phyloP scores from a whole-genome alignment of 1,139 yeast genomes.

The Pichia sp. region DNA sequence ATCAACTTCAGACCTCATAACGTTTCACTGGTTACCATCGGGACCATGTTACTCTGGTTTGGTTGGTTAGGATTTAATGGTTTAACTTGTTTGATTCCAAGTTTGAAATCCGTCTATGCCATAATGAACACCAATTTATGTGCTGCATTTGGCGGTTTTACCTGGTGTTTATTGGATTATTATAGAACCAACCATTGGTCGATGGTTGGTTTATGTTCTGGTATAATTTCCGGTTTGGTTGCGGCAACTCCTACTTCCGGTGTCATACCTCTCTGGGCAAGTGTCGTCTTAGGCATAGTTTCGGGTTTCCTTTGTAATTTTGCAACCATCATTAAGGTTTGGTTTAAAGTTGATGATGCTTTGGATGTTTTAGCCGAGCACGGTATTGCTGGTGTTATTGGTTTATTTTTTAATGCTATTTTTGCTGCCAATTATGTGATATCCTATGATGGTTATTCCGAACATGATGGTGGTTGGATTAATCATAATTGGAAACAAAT shows the following conservation, averaged over 20 bases:
- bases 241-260: constrained; percentile 97
- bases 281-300: constrained; percentile 74
- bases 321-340: constrained; percentile 79
- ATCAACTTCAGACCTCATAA: constrained; percentile 93
- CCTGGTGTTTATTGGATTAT: constrained; percentile 90
- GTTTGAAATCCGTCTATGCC: constrained; percentile 68
- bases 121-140: constrained; percentile 87
- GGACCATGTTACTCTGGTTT: constrained; percentile 51
- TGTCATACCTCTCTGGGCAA: constrained; percentile 84
- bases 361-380: constrained; percentile 96
- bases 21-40: constrained; percentile 65
- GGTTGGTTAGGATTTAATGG: constrained; percentile 93
- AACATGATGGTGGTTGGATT: constrained; percentile 87
- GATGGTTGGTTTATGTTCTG: constrained; percentile 92
- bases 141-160: constrained; percentile 84
- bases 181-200: constrained; percentile 88
- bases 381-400: constrained; percentile 92
- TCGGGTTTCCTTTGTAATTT: constrained; percentile 86
- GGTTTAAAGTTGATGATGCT: constrained; percentile 81
- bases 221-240: constrained; percentile 88
- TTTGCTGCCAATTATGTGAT: constrained; percentile 85
- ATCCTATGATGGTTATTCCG: constrained; percentile 81
- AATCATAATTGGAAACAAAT: constrained; percentile 87
- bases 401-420: constrained; percentile 78
- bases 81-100: constrained; percentile 62